Conservation (phyloP, 1,284 basidiomycete genomes). For the Chondrostereum purpureum region DNA sequence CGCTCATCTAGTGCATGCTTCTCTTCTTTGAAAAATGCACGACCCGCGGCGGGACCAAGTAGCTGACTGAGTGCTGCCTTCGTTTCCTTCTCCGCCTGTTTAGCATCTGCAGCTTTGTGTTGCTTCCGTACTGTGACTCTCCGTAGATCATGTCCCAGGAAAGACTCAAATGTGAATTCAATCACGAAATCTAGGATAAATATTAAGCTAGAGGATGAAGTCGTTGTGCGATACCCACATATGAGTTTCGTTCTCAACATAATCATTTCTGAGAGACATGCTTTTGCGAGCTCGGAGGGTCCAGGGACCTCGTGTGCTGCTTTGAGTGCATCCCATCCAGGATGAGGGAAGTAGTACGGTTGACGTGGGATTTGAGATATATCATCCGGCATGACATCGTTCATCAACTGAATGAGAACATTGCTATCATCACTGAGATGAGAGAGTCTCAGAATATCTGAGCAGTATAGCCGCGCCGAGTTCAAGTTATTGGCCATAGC, state of each 20-base stretch:
- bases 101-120: not conserved
- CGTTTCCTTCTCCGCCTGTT: not conserved
- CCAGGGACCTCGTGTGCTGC: slow-evolving; percentile 3
- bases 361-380: slow-evolving; percentile 4
- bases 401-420: slow-evolving; percentile 9
- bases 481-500: slow-evolving; percentile 12
- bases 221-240: slow-evolving; percentile 4
- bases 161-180: slow-evolving; percentile 11
- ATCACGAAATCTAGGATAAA: slow-evolving; percentile 9
- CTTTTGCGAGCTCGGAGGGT: slow-evolving; percentile 4
- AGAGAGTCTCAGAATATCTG: slow-evolving; percentile 8
- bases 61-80: not conserved
- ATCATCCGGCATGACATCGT: slow-evolving; percentile 12
- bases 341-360: slow-evolving; percentile 9
- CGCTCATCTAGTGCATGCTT: slow-evolving; percentile 2
- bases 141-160: slow-evolving; percentile 4
- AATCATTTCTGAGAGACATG: slow-evolving; percentile 4
- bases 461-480: slow-evolving; percentile 6
- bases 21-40: slow-evolving; percentile 2
- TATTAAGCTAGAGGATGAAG: not conserved
- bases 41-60: slow-evolving; percentile 1
- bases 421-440: slow-evolving; percentile 7
- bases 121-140: slow-evolving; percentile 3
- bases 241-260: slow-evolving; percentile 14
- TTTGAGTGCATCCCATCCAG: slow-evolving; percentile 9